Evolutionary conservation across 257 asterid genomes (phyloP).

Genomic region (Primulina tabacum): DNA sequence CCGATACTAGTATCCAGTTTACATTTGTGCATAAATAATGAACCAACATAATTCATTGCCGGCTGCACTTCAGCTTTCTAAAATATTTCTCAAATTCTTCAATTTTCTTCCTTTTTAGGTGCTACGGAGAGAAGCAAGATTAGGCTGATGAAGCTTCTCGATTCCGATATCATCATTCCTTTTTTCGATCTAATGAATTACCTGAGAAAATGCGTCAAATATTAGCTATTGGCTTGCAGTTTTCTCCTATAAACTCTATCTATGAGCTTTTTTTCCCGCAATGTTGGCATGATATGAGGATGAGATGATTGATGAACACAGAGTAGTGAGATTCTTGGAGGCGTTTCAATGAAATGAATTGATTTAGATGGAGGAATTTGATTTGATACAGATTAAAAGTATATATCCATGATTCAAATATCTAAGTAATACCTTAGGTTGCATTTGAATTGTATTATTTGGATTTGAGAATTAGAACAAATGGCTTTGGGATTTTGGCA

Average conservation of each 20-base stretch:
- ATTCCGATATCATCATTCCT: not conserved
- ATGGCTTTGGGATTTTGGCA: not conserved
- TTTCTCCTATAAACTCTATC: not conserved
- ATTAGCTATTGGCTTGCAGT: not conserved
- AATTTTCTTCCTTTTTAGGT: constrained; percentile 44
- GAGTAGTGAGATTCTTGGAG: not conserved
- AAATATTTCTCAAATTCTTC: not conserved
- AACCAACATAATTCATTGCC: not conserved
- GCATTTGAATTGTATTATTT: no score
- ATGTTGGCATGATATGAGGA: not conserved
- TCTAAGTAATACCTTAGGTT: not conserved
- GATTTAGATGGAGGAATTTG: not conserved
- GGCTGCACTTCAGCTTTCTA: not conserved
- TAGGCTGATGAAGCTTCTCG: constrained; percentile 43
- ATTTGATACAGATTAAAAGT: not conserved
- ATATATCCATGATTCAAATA: not conserved
- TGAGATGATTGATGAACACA: not conserved
- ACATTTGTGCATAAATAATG: not conserved
- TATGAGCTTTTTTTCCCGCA: not conserved
- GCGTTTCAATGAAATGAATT: not conserved
- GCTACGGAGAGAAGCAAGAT: constrained; percentile 71
- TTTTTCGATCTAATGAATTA: not conserved
- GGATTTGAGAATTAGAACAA: not conserved
- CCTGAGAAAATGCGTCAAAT: constrained; percentile 5
- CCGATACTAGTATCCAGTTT: not conserved